Base-by-base conservation (phyloP, 2,329 filamentous ascomycete species). In the Tothia fuscella region DNA sequence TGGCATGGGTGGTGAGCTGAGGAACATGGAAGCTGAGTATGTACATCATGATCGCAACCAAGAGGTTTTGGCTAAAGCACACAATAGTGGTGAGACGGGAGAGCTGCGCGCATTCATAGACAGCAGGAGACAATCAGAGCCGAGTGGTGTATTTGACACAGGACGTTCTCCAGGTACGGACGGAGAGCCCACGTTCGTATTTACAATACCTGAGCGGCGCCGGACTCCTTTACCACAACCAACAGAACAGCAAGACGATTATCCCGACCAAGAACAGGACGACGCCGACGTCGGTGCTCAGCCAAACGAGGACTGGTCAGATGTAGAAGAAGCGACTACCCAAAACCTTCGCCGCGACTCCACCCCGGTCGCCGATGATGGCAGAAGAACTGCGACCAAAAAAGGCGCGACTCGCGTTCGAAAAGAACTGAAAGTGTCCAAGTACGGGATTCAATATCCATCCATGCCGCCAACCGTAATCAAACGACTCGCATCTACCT, bases 381-480 rank as follows among this genome's bases (percentile, higher is more conserved):
- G 17, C 20, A 54, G 56, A 41, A 43, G 55, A 13, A 48, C 54
- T 25, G 48, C 31, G 16, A 29, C 34, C 3, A 44, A 44, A n/a
- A 33, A 20, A 17, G 41, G 54, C 56, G 31, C 53, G 31, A 49
- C 52, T 14, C 50, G 44, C 19, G 48, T 52, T 16, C 49, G 51
- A 10, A 72, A 66, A 49, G 66, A 75, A 49, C 71, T 74, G 48
- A 68, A 71, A 47, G 51, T 75, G 13, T 93, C 86, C 1, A 72
- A 72, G 37, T 69, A 87, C 53, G 84, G 84, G 20, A 76, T 82
- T 38, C 74, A 80, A 46, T 87, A 88, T 49, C 82, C 84, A 1
- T 78, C 80, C 1, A 64, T 94, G 31, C 84, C 87, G 2, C 63
- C 72, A 1, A 71, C 76, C 0, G 76, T 88, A 16, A 77, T 93